These are phyloP conservation scores for Aspergillus heteromorphus DNA, from an alignment of 495 filamentous ascomycete genomes.

Conservation along the genomic window DNA sequence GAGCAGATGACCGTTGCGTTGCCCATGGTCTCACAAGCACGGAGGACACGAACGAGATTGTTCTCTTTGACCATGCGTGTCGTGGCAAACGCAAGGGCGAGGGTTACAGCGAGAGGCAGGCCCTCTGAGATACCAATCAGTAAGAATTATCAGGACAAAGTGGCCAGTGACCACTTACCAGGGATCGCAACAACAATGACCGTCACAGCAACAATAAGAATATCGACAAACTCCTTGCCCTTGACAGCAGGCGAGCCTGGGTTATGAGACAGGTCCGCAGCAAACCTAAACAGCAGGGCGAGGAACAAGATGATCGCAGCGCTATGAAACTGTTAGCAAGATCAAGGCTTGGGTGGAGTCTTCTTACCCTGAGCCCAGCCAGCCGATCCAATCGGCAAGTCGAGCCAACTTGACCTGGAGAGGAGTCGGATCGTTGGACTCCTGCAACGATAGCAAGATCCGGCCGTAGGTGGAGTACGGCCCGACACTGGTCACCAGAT, in stretches of 20 bases:
- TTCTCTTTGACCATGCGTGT: constrained; percentile 66
- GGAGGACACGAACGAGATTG: constrained; percentile 60
- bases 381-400: constrained; percentile 62
- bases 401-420: constrained; percentile 58
- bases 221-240: constrained; percentile 59
- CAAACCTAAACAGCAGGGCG: constrained; percentile 56
- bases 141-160: not conserved
- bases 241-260: constrained; percentile 46
- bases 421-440: constrained; percentile 57
- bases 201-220: constrained; percentile 65
- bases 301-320: constrained; percentile 60
- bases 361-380: constrained; percentile 40
- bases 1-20: constrained; percentile 67
- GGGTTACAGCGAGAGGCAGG: constrained; percentile 60
- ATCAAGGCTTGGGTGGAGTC: not conserved
- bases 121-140: constrained; percentile 44
- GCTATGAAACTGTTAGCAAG: constrained; percentile 31
- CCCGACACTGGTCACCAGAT: constrained; percentile 59
- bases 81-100: constrained; percentile 66
- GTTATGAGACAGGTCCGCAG: constrained; percentile 49
- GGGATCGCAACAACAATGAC: constrained; percentile 70
- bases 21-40: constrained; percentile 68
- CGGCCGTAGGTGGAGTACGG: constrained; percentile 60
- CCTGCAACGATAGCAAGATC: constrained; percentile 58
- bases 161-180: constrained; percentile 19